Evolutionary conservation across 805 yeast species (phyloP).

Genomic region (Candida coquimbonensis): DNA sequence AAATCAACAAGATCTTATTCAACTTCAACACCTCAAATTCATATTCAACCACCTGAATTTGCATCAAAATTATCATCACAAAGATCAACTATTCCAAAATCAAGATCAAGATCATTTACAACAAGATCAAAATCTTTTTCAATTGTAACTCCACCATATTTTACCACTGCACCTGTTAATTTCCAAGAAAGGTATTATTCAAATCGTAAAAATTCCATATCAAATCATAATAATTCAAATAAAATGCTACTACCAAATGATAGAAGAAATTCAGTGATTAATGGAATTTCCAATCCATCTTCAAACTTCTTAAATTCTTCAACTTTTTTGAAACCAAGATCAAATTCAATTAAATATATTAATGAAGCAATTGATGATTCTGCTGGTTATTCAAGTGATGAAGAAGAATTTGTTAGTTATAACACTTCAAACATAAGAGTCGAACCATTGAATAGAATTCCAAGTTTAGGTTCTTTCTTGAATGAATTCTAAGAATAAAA

Average conservation of each 20-base stretch:
- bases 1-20: slow-evolving; percentile 5
- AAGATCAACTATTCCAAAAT: not conserved
- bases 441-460: slow-evolving; percentile 10
- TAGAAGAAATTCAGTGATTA: slow-evolving; percentile 4
- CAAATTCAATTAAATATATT: slow-evolving; percentile 9
- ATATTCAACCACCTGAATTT: not conserved
- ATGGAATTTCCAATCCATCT: not conserved
- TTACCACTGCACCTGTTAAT: slow-evolving; percentile 9
- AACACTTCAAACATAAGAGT: slow-evolving; percentile 12
- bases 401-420: slow-evolving; percentile 7
- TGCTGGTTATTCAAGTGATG: slow-evolving; percentile 5
- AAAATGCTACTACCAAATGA: slow-evolving; percentile 1
- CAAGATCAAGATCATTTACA: slow-evolving; percentile 6
- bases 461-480: not conserved
- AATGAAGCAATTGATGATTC: slow-evolving; percentile 6
- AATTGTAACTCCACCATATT: slow-evolving; percentile 7
- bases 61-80: not conserved
- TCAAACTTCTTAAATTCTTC: not conserved
- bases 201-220: slow-evolving; percentile 11
- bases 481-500: not conserved
- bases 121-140: slow-evolving; percentile 14
- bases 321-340: slow-evolving; percentile 8
- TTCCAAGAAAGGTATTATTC: slow-evolving; percentile 11
- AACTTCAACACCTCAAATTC: not conserved
- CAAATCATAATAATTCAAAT: not conserved